Base-by-base conservation (phyloP, 75 land plant genomes). In the Picea sitchensis region DNA sequence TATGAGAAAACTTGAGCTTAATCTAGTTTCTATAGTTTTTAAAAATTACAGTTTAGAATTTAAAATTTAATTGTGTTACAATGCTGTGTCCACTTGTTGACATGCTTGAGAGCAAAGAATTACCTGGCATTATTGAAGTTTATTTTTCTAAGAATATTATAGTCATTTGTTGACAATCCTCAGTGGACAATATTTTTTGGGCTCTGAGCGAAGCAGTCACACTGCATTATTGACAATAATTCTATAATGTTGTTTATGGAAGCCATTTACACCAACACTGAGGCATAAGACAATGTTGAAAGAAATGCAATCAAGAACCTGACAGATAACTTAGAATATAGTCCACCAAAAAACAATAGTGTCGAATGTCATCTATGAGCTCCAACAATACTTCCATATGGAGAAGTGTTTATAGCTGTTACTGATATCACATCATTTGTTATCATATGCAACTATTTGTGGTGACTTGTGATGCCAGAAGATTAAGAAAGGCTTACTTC, bases 401-500 rank as follows among this genome's bases (percentile, higher is more conserved):
- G n/a, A 59, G n/a, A 12, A 34, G 36, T 12, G n/a, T 34, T 74
- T 36, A 75, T 60, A 23, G 64, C 61, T 36, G 13, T 41, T 21
- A 4, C 26, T 31, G 41, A 23, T 3, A 44, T 71, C 54, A 71
- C 54, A 14, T 38, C 34, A 71, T 7, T 71, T 68, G 18, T 2
- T 41, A 71, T 17, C 13, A n/a, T 44, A n/a, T 20, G 1, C 3
- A 71, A 41, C 54, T 71, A n/a, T 71, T 38, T 15, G 9, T 3
- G 56, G 21, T n/a, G 3, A 44, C 7, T n/a, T 17, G n/a, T 12
- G 14, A 44, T 71, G 13, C 15, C 23, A 41, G 26, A 71, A 12
- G 8, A 59, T 44, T 38, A 8, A 58, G 84, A 68, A 23, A 57
- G 57, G 4, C 62, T 17, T 88, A 96, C 99, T 87, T 94, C 61